phyloP scores from a whole-genome alignment of 805 yeast genomes.

The Maudiozyma serrabonitensis region DNA sequence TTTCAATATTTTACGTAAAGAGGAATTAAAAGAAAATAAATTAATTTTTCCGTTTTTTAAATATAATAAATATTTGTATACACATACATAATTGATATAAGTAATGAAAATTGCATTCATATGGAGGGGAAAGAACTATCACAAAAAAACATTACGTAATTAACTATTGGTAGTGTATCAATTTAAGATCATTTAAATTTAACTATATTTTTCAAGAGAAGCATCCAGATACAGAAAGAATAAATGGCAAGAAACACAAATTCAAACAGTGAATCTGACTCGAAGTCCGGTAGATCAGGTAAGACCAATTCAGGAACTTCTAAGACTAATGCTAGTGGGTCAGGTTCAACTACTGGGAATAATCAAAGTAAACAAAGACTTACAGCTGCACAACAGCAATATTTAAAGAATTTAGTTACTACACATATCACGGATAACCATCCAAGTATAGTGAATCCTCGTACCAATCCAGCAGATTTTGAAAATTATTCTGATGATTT shows the following conservation, averaged over 20 bases:
- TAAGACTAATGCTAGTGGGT: constrained; percentile 1
- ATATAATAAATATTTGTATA: too few species aligned
- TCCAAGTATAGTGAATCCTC: constrained; percentile 44
- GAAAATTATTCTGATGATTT: constrained; percentile 48
- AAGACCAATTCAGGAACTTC: constrained; percentile 3
- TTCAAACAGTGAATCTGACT: constrained; percentile 26
- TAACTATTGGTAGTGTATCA: too few species aligned
- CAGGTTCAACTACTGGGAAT: background rate
- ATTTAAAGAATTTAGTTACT: constrained; percentile 50
- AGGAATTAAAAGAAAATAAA: too few species aligned
- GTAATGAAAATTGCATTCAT: too few species aligned
- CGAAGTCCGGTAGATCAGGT: constrained; percentile 8
- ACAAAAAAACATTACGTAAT: too few species aligned
- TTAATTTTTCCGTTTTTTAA: too few species aligned
- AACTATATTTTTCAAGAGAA: constrained; percentile 2
- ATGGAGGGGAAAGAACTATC: too few species aligned
- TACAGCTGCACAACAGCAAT: constrained; percentile 57
- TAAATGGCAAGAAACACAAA: constrained; percentile 17
- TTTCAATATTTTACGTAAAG: too few species aligned
- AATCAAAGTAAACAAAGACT: constrained; percentile 28
- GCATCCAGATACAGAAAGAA: background rate
- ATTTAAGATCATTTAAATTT: too few species aligned
- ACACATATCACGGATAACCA: constrained; percentile 68
- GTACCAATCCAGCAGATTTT: constrained; percentile 45
- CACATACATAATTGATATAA: too few species aligned